Evolutionary conservation across 2,329 filamentous ascomycete genomes (phyloP).

Genomic region (Alternaria brassicicola): DNA sequence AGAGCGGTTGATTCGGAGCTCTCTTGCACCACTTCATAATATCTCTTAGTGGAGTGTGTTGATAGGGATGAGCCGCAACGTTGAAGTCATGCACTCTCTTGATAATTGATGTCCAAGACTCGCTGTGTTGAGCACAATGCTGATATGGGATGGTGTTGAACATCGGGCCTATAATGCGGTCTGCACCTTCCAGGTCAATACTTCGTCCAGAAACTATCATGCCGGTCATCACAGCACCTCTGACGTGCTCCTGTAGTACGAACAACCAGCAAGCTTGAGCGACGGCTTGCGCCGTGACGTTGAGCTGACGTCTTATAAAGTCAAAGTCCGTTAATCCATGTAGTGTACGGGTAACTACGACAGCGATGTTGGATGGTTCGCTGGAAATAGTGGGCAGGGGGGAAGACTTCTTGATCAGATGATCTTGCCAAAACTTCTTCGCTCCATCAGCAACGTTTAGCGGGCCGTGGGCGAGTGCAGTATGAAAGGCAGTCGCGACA

Average conservation of each 20-base stretch:
- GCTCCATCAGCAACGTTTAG: conserved; percentile 59
- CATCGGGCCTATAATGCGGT: conserved; percentile 76
- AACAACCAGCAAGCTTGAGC: conserved; percentile 76
- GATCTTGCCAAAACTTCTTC: conserved; percentile 70
- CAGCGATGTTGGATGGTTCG: conserved; percentile 21
- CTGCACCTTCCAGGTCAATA: conserved; percentile 69
- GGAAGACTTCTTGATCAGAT: conserved; percentile 53
- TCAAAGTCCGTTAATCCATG: conserved; percentile 55
- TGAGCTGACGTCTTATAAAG: conserved; percentile 61
- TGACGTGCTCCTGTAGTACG: conserved; percentile 62
- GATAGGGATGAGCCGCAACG: conserved; percentile 69
- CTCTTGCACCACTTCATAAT: conserved; percentile 78
- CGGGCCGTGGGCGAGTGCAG: conserved; percentile 73
- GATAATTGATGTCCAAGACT: conserved; percentile 67
- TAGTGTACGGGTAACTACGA: conserved; percentile 45
- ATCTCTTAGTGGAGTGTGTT: conserved; percentile 78
- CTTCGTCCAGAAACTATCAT: conserved; percentile 79
- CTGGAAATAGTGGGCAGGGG: conserved; percentile 36
- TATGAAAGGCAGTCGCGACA: conserved; percentile 64
- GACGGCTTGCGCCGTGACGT: conserved; percentile 79
- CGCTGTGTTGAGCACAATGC: conserved; percentile 51
- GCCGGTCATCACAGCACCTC: conserved; percentile 65
- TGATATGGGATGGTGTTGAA: conserved; percentile 89
- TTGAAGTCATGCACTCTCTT: conserved; percentile 73
- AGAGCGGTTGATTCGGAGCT: conserved; percentile 59